Conservation (phyloP, 2,329 filamentous ascomycete species). For the Diaporthe humulicola region DNA sequence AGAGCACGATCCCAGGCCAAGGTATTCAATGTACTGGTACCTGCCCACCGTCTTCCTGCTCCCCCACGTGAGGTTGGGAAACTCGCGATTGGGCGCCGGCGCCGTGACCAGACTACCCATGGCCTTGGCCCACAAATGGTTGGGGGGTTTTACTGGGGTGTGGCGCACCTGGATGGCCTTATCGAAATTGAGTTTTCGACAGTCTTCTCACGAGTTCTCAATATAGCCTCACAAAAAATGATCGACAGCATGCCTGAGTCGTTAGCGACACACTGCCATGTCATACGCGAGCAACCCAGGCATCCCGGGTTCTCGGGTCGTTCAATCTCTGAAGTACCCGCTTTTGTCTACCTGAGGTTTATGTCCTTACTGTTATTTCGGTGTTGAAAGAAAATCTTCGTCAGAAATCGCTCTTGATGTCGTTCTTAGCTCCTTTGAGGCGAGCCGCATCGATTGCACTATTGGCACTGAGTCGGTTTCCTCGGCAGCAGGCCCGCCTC, state of each 20-base stretch:
- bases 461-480: constrained; percentile 10
- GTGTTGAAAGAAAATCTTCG: background rate
- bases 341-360: constrained; percentile 10
- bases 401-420: background rate
- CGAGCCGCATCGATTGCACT: constrained; percentile 18
- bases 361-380: background rate
- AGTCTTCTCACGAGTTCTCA: constrained; percentile 25
- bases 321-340: constrained; percentile 10
- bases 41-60: background rate
- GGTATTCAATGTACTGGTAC: constrained; percentile 32
- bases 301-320: background rate
- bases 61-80: constrained; percentile 31
- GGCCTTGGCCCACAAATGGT: constrained; percentile 16
- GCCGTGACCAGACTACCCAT: background rate
- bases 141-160: background rate
- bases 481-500: constrained; percentile 24
- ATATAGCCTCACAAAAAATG: constrained; percentile 26
- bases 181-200: constrained; percentile 32
- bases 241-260: constrained; percentile 23
- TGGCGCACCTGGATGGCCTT: constrained; percentile 22
- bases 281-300: background rate
- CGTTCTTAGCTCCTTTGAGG: background rate
- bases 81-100: constrained; percentile 23
- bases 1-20: background rate
- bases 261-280: background rate